These are phyloP conservation scores for Colletotrichum neosansevieriae DNA, from an alignment of 2,329 filamentous ascomycete genomes.

Conservation along the genomic window DNA sequence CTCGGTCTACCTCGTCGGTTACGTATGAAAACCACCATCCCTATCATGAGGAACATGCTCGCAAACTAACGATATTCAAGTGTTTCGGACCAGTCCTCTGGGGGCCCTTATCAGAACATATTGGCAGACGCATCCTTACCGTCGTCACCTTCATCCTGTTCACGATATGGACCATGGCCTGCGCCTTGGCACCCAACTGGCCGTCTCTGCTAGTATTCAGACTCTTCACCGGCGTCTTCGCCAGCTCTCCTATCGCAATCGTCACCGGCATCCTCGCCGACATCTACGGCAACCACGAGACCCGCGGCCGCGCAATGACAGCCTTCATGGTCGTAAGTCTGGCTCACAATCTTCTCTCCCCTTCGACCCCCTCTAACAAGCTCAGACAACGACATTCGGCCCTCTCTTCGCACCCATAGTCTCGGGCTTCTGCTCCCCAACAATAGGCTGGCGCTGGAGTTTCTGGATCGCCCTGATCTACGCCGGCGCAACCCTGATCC, in stretches of 20 bases:
- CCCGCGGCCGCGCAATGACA: conserved; percentile 71
- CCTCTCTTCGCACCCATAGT: conserved; percentile 75
- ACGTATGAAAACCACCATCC: conserved; percentile 53
- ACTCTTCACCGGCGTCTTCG: conserved; percentile 65
- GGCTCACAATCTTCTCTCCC: background rate
- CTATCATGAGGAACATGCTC: background rate
- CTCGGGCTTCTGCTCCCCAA: conserved; percentile 69
- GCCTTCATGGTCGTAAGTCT: conserved; percentile 70
- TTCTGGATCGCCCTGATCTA: conserved; percentile 79
- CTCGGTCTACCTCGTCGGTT: conserved; percentile 73
- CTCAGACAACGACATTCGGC: conserved; percentile 72
- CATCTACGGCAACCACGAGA: conserved; percentile 68
- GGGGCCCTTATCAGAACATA: conserved; percentile 75
- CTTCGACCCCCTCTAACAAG: fast-evolving
- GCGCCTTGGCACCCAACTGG: conserved; percentile 66
- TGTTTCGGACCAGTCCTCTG: conserved; percentile 68
- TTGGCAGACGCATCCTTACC: conserved; percentile 64
- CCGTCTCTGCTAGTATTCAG: conserved; percentile 66
- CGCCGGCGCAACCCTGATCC: conserved; percentile 70
- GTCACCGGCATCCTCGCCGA: conserved; percentile 75
- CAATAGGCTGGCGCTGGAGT: conserved; percentile 75
- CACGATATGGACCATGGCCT: conserved; percentile 65
- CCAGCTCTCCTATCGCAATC: conserved; percentile 71
- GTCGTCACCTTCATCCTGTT: conserved; percentile 62
- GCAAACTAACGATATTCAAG: background rate